A percentile compares a stretch with the other conserved stretches of the same genome.
phyloP scores from a whole-genome alignment of 805 yeast species.

The Schizosaccharomyces octosporus region DNA sequence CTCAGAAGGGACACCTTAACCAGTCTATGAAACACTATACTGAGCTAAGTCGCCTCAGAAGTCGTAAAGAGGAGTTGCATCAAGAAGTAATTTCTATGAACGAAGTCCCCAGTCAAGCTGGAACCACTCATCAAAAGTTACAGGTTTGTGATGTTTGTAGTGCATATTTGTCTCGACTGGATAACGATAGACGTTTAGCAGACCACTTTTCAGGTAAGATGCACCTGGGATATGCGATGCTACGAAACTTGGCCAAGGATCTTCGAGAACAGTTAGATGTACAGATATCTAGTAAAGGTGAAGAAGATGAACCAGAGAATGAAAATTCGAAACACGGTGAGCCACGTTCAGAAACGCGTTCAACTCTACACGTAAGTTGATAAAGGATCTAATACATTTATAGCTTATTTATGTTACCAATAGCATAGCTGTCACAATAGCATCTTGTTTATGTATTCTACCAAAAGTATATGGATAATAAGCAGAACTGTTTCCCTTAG shows the following conservation, averaged over 20 bases:
- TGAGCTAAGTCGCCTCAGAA: conserved; percentile 14
- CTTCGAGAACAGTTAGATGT: conserved; percentile 4
- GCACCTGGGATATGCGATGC: conserved; percentile 57
- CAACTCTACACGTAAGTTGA: too few relatives aligned
- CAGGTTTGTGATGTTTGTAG: conserved; percentile 84
- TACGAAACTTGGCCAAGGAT: conserved; percentile 21
- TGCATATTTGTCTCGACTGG: conserved; percentile 62
- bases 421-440: neutral
- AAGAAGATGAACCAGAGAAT: neutral
- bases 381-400: neutral
- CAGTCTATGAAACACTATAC: conserved; percentile 14
- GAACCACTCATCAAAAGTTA: conserved; percentile 66
- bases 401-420: neutral
- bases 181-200: conserved; percentile 66
- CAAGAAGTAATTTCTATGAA: conserved; percentile 41
- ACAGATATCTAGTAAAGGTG: neutral
- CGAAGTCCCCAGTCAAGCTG: conserved; percentile 24
- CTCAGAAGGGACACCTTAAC: conserved; percentile 9
- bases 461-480: too few relatives aligned
- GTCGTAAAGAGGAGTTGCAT: conserved; percentile 29
- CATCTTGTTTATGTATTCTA: neutral
- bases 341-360: too few relatives aligned
- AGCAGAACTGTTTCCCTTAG: too few relatives aligned
- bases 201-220: conserved; percentile 72
- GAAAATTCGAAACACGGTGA: neutral